A percentile compares a stretch with the other conserved stretches of the same genome.
Conservation (phyloP, 2,329 filamentous ascomycete species). For the Aspergillus neotritici region DNA sequence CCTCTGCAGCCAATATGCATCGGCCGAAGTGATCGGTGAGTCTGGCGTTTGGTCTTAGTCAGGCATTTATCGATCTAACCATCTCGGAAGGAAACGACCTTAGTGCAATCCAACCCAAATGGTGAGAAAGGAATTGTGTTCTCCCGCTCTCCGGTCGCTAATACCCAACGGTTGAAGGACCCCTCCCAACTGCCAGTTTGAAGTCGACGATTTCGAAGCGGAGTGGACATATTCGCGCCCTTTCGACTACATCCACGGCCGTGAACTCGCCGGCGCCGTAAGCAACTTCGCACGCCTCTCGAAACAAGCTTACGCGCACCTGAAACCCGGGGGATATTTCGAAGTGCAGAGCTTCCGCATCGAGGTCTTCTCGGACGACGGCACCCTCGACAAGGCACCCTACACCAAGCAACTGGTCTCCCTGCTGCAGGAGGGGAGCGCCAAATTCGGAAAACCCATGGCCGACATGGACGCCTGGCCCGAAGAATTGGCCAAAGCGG, state of each 20-base stretch:
- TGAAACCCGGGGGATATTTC: slow-evolving; percentile 48
- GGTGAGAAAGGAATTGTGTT: slow-evolving; percentile 10
- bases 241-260: slow-evolving; percentile 24
- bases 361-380: slow-evolving; percentile 25
- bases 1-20: slow-evolving; percentile 19
- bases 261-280: slow-evolving; percentile 17
- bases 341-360: slow-evolving; percentile 40
- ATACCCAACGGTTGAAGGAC: slow-evolving; percentile 9
- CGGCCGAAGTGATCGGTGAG: slow-evolving; percentile 28
- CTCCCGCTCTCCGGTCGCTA: too few species aligned
- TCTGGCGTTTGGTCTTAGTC: not conserved
- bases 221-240: slow-evolving; percentile 14
- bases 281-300: slow-evolving; percentile 18
- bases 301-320: slow-evolving; percentile 21
- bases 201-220: slow-evolving; percentile 22
- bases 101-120: slow-evolving; percentile 28
- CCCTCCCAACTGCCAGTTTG: slow-evolving; percentile 21
- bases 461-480: slow-evolving; percentile 34
- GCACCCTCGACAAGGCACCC: slow-evolving; percentile 18
- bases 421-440: slow-evolving; percentile 23
- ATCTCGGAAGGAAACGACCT: slow-evolving; percentile 23
- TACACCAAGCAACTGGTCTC: slow-evolving; percentile 18
- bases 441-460: slow-evolving; percentile 29
- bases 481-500: slow-evolving; percentile 42
- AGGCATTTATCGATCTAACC: not conserved